phyloP scores from a whole-genome alignment of 495 filamentous ascomycete genomes.

The Cudoniella acicularis region DNA sequence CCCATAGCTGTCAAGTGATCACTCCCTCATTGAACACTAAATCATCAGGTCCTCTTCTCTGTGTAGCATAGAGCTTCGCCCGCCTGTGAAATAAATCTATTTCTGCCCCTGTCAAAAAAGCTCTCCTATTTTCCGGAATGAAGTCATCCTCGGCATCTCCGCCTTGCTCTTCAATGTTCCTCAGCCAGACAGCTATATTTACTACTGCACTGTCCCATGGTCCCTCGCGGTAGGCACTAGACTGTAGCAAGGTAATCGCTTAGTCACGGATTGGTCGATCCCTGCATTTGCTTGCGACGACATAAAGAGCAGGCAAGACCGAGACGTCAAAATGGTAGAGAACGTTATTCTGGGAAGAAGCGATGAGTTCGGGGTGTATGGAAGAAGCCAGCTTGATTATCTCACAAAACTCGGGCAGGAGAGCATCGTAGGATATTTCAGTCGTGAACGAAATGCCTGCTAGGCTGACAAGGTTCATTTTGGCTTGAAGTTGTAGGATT shows the following conservation, averaged over 20 bases:
- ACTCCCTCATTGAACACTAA: background rate
- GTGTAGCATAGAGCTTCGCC: background rate
- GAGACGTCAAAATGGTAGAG: constrained; percentile 31
- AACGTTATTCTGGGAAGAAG: constrained; percentile 3
- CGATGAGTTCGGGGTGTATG: constrained; percentile 5
- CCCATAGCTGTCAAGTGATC: background rate
- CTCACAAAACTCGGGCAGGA: constrained; percentile 2
- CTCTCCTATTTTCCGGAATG: background rate
- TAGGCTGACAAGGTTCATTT: background rate
- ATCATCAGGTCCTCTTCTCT: background rate
- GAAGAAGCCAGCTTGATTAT: background rate
- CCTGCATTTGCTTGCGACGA: constrained; percentile 35
- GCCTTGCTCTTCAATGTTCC: constrained; percentile 38
- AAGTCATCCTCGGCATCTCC: background rate
- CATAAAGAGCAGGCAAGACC: constrained; percentile 31
- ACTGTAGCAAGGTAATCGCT: constrained; percentile 35
- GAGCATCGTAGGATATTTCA: background rate
- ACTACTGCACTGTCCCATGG: constrained; percentile 39
- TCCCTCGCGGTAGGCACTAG: constrained; percentile 37
- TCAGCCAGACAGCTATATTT: constrained; percentile 30
- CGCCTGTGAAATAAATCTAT: background rate
- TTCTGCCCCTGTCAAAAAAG: constrained; percentile 1
- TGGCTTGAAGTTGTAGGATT: too few species aligned
- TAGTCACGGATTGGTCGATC: constrained; percentile 37
- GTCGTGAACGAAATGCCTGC: constrained; percentile 3